Percentiles rank a stretch among this genome's conserved stretches.
phyloP scores from a whole-genome alignment of 2,329 filamentous ascomycete species.

The Dothistroma pini region DNA sequence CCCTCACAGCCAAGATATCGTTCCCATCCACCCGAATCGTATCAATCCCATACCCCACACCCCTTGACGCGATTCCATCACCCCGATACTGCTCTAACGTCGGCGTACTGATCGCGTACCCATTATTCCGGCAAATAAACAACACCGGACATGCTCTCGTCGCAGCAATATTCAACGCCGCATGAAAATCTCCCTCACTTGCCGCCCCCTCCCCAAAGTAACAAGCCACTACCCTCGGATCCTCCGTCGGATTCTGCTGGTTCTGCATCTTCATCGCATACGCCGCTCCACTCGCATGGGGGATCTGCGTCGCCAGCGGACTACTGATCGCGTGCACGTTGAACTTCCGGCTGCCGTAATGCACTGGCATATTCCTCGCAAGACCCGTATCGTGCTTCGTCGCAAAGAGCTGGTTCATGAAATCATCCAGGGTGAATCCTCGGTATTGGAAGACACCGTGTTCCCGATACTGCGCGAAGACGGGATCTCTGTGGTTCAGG shows the following conservation, averaged over 20 bases:
- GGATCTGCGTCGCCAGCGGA: conserved; percentile 81
- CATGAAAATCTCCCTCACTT: conserved; percentile 88
- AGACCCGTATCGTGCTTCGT: conserved; percentile 75
- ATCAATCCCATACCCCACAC: conserved; percentile 89
- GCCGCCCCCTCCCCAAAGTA: conserved; percentile 92
- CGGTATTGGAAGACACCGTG: conserved; percentile 86
- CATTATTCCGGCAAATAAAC: conserved; percentile 91
- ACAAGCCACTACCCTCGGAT: conserved; percentile 68
- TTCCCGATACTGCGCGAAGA: conserved; percentile 94
- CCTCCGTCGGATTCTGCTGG: conserved; percentile 64
- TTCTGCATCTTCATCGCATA: conserved; percentile 83
- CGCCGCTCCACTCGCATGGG: conserved; percentile 80
- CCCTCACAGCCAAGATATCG: conserved; percentile 83
- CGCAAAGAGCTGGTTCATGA: conserved; percentile 93
- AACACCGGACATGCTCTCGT: conserved; percentile 82
- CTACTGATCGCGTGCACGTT: conserved; percentile 89
- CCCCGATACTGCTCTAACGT: conserved; percentile 88
- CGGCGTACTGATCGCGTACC: conserved; percentile 85
- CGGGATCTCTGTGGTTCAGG: conserved; percentile 75
- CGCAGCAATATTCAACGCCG: conserved; percentile 84
- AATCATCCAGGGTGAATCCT: conserved; percentile 80
- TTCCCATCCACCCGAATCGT: conserved; percentile 93
- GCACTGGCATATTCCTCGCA: conserved; percentile 95
- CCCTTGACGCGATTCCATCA: conserved; percentile 83
- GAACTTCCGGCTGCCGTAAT: conserved; percentile 80